Base-by-base conservation (phyloP, 805 yeast genomes). In the Soucietia sequanensis region DNA sequence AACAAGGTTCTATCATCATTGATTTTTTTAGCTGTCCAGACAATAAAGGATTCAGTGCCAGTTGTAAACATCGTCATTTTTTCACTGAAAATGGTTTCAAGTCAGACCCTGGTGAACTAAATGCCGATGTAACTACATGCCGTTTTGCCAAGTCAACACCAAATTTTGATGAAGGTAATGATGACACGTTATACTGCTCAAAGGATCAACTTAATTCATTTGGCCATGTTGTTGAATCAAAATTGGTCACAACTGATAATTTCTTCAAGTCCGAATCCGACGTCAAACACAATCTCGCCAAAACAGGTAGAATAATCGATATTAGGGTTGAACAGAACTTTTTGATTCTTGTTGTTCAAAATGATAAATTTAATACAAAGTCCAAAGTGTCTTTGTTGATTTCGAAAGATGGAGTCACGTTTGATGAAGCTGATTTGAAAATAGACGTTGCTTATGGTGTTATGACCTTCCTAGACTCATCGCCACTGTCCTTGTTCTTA, bases 71-170 rank as follows among this genome's bases (percentile, higher is more conserved):
- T 27, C 52, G 32, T 15, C 58, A 56, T 44, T 72, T 43, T 41
- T 66, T 62, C 41, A 60, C 80, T 6, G 58, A 48, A 2, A 77
- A 76, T 45, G 73, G 72, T 5, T 61, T 76, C 35, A 54, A 59
- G 32, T 42, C 70, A 7, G 42, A 51, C 20, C 63, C 72, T 2
- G 63, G 68, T 42, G 30, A 54, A 19, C 49, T 65, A 34, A 42
- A 54, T 4, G 37, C 37, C 2, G 62, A 58, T 10, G 52, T 55
- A 9, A 31, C 43, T 13, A 27, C 37, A 14, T 72, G 73, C 42
- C 37, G 31, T 4, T 70, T 68, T 28, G 57, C 65, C 8, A 56
- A 54, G 22, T 49, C 65, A 1, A 49, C 54, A 18, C 45, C 44
- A 5, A 32, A 42, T 10, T 44, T 42, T 17, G 33, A 37, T 12